Percentiles rank a stretch among this genome's conserved stretches.
Evolutionary conservation across 2,329 filamentous ascomycete species (phyloP).

Genomic region (Curvularia eragrostidis): DNA sequence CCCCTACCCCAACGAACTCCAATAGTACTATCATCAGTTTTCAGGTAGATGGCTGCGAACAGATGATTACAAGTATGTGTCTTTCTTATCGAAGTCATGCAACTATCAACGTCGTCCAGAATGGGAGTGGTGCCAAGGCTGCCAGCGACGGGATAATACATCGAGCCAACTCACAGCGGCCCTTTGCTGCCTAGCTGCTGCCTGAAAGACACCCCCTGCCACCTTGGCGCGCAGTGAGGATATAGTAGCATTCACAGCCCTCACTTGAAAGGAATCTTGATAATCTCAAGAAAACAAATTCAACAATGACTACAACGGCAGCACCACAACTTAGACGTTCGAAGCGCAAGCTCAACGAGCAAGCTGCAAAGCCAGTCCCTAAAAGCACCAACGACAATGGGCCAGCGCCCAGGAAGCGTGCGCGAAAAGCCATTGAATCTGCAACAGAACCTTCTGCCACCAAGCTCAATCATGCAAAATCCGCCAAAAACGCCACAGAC

Average conservation of each 20-base stretch:
- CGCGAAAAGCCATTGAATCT: neutral
- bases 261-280: neutral
- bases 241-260: neutral
- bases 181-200: conserved; percentile 13
- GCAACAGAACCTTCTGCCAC: neutral
- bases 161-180: neutral
- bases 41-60: neutral
- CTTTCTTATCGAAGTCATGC: neutral
- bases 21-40: neutral
- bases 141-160: neutral
- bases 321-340: conserved; percentile 5
- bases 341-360: conserved; percentile 4
- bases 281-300: neutral
- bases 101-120: neutral
- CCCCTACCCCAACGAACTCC: neutral
- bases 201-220: neutral
- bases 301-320: neutral
- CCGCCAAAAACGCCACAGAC: neutral
- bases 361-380: neutral
- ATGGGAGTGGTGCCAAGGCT: neutral
- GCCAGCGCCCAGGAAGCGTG: conserved; percentile 1
- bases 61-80: neutral
- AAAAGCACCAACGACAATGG: neutral
- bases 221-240: neutral
- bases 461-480: neutral